Percentiles rank a stretch among this genome's conserved stretches.
Evolutionary conservation across 2,329 filamentous ascomycete species (phyloP).

Genomic region (Ophiocordyceps camponoti-floridani): DNA sequence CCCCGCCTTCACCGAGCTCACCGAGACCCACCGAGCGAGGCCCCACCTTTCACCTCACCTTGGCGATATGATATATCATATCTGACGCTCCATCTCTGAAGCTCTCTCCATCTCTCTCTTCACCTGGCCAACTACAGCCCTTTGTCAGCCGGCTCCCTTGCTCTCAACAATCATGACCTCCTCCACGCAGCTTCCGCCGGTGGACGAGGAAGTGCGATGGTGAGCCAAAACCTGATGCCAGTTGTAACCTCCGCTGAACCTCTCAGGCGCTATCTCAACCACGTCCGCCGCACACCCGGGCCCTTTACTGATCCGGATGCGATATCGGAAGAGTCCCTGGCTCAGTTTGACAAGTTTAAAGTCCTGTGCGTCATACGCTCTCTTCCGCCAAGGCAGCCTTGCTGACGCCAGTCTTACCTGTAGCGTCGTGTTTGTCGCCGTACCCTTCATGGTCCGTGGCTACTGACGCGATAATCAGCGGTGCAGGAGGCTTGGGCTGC

Average conservation of each 20-base stretch:
- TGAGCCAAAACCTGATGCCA: conserved; percentile 5
- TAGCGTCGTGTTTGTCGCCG: conserved; percentile 31
- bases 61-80: neutral
- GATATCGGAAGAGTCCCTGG: conserved; percentile 31
- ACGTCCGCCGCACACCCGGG: conserved; percentile 56
- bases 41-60: conserved; percentile 1
- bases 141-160: neutral
- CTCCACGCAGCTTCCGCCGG: neutral
- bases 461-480: conserved; percentile 31
- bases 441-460: neutral
- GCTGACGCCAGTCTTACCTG: neutral
- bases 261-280: conserved; percentile 47
- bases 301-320: conserved; percentile 59
- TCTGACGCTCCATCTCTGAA: neutral
- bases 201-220: conserved; percentile 16
- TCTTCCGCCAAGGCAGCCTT: neutral
- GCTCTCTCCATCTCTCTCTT: no score
- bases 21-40: conserved; percentile 11
- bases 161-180: neutral
- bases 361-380: conserved; percentile 40
- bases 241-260: conserved; percentile 14
- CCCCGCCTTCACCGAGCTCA: conserved; percentile 13
- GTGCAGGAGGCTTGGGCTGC: conserved; percentile 84
- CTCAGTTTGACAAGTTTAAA: conserved; percentile 50
- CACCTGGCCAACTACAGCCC: no score